Conservation (phyloP, 441 rosid genomes). For the Erodium trifolium region DNA sequence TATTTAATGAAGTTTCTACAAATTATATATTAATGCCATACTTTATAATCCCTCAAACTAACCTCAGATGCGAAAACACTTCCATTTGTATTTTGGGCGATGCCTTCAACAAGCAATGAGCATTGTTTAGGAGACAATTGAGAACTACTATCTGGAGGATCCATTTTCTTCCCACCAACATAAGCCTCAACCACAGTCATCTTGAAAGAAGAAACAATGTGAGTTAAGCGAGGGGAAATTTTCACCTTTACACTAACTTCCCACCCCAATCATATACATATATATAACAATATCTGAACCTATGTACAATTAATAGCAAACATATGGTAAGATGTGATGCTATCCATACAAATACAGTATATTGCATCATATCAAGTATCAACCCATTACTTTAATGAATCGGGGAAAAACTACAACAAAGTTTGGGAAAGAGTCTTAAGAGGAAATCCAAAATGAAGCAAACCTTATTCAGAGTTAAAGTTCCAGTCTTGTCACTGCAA, state of each 20-base stretch:
- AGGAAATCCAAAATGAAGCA: not conserved
- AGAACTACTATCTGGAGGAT: slow-evolving; percentile 47
- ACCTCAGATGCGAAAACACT: slow-evolving; percentile 70
- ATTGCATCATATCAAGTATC: too few species aligned
- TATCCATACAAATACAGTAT: too few species aligned
- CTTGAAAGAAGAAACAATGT: slow-evolving; percentile 38
- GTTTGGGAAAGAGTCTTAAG: too few species aligned
- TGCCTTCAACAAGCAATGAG: slow-evolving; percentile 57
- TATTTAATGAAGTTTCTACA: slow-evolving; percentile 9
- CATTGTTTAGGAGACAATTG: slow-evolving; percentile 48
- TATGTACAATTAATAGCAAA: too few species aligned
- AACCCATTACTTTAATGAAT: too few species aligned
- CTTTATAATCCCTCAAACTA: slow-evolving; percentile 14
- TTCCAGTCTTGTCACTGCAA: slow-evolving; percentile 98
- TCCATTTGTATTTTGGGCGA: slow-evolving; percentile 82
- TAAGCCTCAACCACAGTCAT: slow-evolving; percentile 83
- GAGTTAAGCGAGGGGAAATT: not conserved
- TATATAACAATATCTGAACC: too few species aligned
- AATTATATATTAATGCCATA: not conserved
- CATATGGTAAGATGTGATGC: too few species aligned
- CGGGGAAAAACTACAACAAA: too few species aligned
- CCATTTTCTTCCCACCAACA: slow-evolving; percentile 52
- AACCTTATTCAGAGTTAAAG: slow-evolving; percentile 93
- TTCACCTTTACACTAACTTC: not conserved
- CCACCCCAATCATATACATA: too few species aligned